phyloP scores from a whole-genome alignment of 352 stramenopile species.

The Phytophthora podocarpi region DNA sequence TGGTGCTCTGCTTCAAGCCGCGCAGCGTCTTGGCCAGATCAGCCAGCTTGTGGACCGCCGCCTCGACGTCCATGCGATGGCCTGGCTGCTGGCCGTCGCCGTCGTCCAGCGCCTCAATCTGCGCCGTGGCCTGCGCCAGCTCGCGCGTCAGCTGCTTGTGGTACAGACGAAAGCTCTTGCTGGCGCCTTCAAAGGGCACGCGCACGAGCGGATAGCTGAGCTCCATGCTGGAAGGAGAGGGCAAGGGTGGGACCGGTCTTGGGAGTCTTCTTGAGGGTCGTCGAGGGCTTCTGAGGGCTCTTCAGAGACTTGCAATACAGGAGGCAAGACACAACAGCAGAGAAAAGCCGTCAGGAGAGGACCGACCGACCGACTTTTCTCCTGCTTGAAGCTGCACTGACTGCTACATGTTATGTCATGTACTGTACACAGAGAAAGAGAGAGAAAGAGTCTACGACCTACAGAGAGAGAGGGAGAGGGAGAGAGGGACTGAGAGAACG shows the following conservation, averaged over 20 bases:
- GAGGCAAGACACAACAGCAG: constrained; percentile 20
- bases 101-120: constrained; percentile 55
- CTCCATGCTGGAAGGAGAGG: constrained; percentile 41
- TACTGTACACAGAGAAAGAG: no score
- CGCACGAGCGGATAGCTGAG: constrained; percentile 74
- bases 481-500: no score
- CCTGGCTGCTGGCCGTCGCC: constrained; percentile 64
- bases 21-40: constrained; percentile 51
- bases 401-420: constrained; percentile 9
- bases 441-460: no score
- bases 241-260: background rate
- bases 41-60: constrained; percentile 53
- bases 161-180: constrained; percentile 79
- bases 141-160: constrained; percentile 83
- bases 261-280: background rate
- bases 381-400: constrained; percentile 13
- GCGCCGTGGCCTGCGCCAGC: constrained; percentile 47
- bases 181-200: constrained; percentile 75
- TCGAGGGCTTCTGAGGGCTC: no score
- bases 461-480: no score
- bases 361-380: constrained; percentile 31
- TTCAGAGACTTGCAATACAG: background rate
- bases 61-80: constrained; percentile 65
- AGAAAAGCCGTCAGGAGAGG: constrained; percentile 33
- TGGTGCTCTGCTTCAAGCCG: constrained; percentile 52